Percentiles rank a stretch among this genome's conserved stretches.
Evolutionary conservation across 106 monocot genomes (phyloP).

Genomic region (Gastrodia elata): DNA sequence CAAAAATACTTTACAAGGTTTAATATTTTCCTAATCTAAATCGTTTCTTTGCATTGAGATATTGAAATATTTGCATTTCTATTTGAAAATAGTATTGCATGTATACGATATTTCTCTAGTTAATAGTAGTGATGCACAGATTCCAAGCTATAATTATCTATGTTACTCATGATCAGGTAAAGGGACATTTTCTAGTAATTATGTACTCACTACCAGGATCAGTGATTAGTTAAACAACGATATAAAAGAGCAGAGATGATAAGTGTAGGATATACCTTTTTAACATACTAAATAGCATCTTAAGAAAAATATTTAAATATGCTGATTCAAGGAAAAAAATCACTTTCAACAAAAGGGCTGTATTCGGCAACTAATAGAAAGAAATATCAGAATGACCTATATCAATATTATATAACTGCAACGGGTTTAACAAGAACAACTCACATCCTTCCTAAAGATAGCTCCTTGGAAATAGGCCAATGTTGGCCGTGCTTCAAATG

Average conservation of each 20-base stretch:
- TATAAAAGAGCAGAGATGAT: neutral
- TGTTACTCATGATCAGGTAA: too few relatives aligned
- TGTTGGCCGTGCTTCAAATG: slow-evolving; percentile 41
- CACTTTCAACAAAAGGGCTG: neutral
- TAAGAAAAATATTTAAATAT: neutral
- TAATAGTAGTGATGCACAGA: too few relatives aligned
- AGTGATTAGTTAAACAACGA: neutral
- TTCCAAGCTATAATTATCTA: too few relatives aligned
- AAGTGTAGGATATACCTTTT: neutral
- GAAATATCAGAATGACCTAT: neutral
- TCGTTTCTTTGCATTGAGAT: too few relatives aligned
- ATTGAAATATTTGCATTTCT: too few relatives aligned
- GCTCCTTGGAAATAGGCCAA: slow-evolving; percentile 51
- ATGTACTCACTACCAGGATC: neutral
- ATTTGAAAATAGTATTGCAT: too few relatives aligned
- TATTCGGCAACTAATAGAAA: neutral
- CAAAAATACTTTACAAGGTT: too few relatives aligned
- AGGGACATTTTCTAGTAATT: too few relatives aligned
- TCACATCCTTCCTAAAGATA: slow-evolving; percentile 67
- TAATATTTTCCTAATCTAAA: too few relatives aligned
- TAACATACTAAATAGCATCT: neutral
- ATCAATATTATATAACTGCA: neutral
- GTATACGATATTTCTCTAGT: too few relatives aligned
- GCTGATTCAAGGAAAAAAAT: neutral
- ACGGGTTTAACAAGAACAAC: slow-evolving; percentile 11